Base-by-base conservation (phyloP, 176 grass and related monocot species). In the Oryza rufipogon region DNA sequence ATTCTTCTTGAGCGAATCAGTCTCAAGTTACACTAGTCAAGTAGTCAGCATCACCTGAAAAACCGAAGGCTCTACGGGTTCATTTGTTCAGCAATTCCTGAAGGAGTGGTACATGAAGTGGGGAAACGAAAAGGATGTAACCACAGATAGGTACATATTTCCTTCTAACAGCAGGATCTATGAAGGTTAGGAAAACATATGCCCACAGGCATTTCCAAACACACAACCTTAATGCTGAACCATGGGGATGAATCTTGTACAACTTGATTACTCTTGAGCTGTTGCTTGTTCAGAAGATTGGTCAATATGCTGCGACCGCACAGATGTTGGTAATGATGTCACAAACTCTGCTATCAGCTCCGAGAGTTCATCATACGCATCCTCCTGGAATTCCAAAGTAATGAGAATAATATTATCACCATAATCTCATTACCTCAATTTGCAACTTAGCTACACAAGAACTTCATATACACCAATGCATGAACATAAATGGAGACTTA, bases 321-420 rank as follows among this genome's bases (percentile, higher is more conserved):
- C 9, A 26, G 23, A 64, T 77, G 64, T 63, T 0, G 81, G 75
- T 72, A 79, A 49, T 42, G 76, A 89, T n/a, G 76, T 34, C 73
- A 92, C 51, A 81, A 92, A 92, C 46, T 87, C 80, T 68, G 76
- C 58, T 81, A 92, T 89, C 47, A 77, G 26, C 39, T 70, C 74
- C 15, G 84, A 65, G 51, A 92, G 89, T 72, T 92, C 87, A 52
- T 92, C 80, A 41, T 54, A 71, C 22, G 56, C 87, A 84, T 92
- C 91, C 60, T 87, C 91, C 87, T 92, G 70, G 14, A n/a, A 83
- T 68, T 80, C 34, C 72, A 46, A 63, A 77, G 0, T 10, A 80
- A 63, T 13, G 46, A 46, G 70, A 66, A 64, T 46, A 48, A 78
- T 11, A 80, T 52, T 13, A 71, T 42, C 54, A 7, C 6, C 19